phyloP scores from a whole-genome alignment of 1,284 basidiomycete genomes.

The Rhodotorula sp. region DNA sequence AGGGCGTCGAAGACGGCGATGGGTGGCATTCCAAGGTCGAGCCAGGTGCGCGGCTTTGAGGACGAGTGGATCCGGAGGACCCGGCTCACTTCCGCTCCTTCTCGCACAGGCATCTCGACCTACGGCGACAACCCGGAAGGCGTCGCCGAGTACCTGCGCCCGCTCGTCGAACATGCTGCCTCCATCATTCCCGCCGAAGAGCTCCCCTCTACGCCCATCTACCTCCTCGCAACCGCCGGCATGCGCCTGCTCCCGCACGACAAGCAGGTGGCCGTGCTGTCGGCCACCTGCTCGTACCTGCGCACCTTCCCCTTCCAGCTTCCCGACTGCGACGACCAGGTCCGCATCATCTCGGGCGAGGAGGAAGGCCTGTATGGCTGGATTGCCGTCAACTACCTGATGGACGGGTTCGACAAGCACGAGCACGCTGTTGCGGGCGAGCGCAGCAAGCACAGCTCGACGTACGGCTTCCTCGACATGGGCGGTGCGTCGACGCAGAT shows the following conservation, averaged over 20 bases:
- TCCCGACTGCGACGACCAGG: constrained; percentile 77
- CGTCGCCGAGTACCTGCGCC: constrained; percentile 73
- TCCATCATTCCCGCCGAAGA: constrained; percentile 81
- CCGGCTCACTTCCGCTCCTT: too few relatives aligned
- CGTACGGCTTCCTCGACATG: constrained; percentile 99
- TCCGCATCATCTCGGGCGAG: constrained; percentile 94
- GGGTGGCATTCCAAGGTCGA: constrained; percentile 91
- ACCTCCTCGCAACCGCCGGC: constrained; percentile 93
- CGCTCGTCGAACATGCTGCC: constrained; percentile 79
- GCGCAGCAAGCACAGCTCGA: constrained; percentile 59
- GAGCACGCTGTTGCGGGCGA: constrained; percentile 44
- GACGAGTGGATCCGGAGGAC: background rate
- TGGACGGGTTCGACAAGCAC: constrained; percentile 86
- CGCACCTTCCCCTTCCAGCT: constrained; percentile 71
- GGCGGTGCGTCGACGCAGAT: constrained; percentile 98
- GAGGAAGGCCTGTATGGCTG: constrained; percentile 98
- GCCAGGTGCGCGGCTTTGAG: constrained; percentile 66
- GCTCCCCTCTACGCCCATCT: constrained; percentile 80
- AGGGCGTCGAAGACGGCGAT: constrained; percentile 75
- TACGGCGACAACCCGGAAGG: constrained; percentile 70
- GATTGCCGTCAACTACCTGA: constrained; percentile 98
- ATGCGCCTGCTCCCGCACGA: constrained; percentile 81
- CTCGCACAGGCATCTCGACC: constrained; percentile 74
- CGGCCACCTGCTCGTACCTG: constrained; percentile 76
- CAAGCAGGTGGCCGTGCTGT: constrained; percentile 71